Percentiles rank a stretch among this genome's conserved stretches.
Conservation (phyloP, 345 rosid genomes). For the Eucalyptus polyanthemos region DNA sequence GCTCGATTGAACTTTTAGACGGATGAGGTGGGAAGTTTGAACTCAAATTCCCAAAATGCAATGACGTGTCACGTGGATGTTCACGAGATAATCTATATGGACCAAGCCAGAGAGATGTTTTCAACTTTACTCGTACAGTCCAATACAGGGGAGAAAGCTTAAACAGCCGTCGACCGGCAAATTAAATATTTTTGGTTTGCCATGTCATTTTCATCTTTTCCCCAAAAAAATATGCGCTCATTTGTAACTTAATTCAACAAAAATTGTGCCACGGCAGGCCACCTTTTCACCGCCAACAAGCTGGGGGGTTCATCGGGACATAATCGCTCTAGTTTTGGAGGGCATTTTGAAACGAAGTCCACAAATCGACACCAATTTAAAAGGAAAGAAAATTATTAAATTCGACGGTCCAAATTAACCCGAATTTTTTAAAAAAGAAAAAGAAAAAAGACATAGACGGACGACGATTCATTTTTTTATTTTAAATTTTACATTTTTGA, state of each 20-base stretch:
- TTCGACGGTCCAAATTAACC: neutral
- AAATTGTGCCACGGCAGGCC: neutral
- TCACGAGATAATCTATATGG: neutral
- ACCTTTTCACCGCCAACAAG: accelerated
- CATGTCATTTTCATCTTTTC: neutral
- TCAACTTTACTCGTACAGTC: neutral
- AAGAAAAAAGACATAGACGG: neutral
- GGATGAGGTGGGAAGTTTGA: neutral
- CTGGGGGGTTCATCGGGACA: accelerated
- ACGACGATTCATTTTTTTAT: neutral
- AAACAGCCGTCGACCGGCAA: neutral
- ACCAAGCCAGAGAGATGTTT: neutral
- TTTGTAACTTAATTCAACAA: neutral
- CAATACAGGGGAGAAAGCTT: neutral
- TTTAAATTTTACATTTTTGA: accelerated
- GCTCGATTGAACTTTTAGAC: neutral
- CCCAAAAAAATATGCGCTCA: accelerated
- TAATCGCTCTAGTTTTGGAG: neutral
- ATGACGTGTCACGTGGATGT: neutral
- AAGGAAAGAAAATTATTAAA: neutral
- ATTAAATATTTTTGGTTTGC: neutral
- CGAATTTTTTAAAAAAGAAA: neutral
- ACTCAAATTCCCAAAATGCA: neutral
- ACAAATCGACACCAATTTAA: neutral
- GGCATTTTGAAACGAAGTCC: neutral